Percentiles rank a stretch among this genome's conserved stretches.
phyloP scores from a whole-genome alignment of 345 rosid genomes.

The Eucalyptus decipiens region DNA sequence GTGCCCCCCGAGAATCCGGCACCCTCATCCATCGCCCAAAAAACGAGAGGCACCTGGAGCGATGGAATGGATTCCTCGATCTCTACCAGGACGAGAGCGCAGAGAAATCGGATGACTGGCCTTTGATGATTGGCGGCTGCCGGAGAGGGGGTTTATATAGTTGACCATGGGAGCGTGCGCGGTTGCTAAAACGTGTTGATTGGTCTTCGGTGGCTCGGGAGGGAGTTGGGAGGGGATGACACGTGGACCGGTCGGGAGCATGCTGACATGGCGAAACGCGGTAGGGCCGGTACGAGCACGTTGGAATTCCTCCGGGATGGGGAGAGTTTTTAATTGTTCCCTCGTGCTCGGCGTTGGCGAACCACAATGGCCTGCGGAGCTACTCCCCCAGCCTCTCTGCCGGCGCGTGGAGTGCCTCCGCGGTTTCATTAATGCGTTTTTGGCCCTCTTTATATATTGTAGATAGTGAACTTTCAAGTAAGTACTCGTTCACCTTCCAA shows the following conservation, averaged over 20 bases:
- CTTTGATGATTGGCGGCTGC: neutral
- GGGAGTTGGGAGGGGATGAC: neutral
- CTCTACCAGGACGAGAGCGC: neutral
- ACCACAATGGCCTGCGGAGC: neutral
- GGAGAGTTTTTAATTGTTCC: neutral
- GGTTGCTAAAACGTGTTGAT: neutral
- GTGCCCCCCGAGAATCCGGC: neutral
- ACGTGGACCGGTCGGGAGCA: neutral
- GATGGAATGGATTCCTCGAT: neutral
- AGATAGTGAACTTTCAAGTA: too few relatives aligned
- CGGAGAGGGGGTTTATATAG: neutral
- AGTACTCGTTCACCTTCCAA: too few relatives aligned
- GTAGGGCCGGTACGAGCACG: neutral
- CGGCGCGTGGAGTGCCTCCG: neutral
- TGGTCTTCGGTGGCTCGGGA: neutral
- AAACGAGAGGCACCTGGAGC: neutral
- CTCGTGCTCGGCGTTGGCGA: neutral
- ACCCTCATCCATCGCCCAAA: neutral
- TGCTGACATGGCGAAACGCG: neutral
- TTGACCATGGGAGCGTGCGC: neutral
- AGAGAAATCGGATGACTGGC: neutral
- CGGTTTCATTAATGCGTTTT: neutral
- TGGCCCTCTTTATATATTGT: neutral
- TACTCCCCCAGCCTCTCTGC: neutral
- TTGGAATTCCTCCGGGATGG: neutral